Base-by-base conservation (phyloP, 768 basidiomycete species). In the Calocybe indica region DNA sequence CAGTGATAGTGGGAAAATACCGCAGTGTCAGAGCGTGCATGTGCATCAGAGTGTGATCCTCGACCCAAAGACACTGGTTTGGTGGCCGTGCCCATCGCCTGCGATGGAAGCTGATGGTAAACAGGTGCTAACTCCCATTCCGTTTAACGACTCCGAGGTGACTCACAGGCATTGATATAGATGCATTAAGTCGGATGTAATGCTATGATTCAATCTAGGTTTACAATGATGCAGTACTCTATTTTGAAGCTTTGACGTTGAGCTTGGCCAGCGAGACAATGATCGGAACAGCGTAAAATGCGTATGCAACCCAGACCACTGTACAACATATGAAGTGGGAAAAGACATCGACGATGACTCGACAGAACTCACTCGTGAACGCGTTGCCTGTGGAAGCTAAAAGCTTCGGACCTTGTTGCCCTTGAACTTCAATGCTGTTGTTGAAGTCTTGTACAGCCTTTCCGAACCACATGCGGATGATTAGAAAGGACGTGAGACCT, bases 231-330 rank as follows among this genome's bases (percentile, higher is more conserved):
- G 22, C 22, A 22, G 4, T 22, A 22, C 44, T 48, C 47, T 43
- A 55, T 41, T 55, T 49, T 6, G 65, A 58, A 3, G 75, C 66
- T 33, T 71, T 73, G 51, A 87, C 73, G 40, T 89, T 81, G 33
- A 88, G 58, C 61, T 85, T 88, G 8, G 83, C 71, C 40, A 89
- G 63, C 7, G 85, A 79, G 51, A 79, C 75, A 13, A 88, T 75
- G 37, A 90, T 69, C 5, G 88, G 85, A 14, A 88, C 75, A 2
- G 74, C 78, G 50, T 77, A 83, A 59, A 91, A 90, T 5, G 83
- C 79, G 53, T 86, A 88, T 11, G 78, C 86, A 13, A 88, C 79
- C 79, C 83, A 89, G 37, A 83, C 72, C 85, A 91, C 88, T 91
- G 38, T 11, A 40, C 11, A 36, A 28, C 12, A 15, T 40, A 44